A percentile compares a stretch with the other conserved stretches of the same genome.
Evolutionary conservation across 2,329 filamentous ascomycete species (phyloP).

Genomic region (Ophiostoma sp.): DNA sequence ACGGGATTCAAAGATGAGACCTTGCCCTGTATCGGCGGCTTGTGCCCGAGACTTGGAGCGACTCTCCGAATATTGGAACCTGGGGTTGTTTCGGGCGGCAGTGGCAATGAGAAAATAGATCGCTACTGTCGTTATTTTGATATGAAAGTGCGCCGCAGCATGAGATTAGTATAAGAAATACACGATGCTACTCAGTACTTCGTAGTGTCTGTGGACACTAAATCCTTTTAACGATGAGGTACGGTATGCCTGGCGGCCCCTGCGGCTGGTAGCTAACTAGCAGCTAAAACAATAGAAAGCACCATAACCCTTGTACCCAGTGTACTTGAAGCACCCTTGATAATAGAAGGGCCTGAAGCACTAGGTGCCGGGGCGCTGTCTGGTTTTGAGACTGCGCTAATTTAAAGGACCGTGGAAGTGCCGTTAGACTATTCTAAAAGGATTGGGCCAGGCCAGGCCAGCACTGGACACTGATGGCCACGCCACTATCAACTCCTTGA

Average conservation of each 20-base stretch:
- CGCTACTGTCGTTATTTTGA: not conserved
- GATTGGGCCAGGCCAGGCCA: not conserved
- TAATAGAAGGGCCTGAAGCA: no score
- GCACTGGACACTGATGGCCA: not conserved
- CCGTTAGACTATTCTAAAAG: not conserved
- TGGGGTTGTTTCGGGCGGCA: not conserved
- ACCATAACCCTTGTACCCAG: no score
- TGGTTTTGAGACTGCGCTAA: not conserved
- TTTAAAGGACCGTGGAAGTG: not conserved
- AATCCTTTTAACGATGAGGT: no score
- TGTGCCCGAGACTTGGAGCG: not conserved
- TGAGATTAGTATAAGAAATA: no score
- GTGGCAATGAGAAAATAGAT: not conserved
- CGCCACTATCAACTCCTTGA: not conserved
- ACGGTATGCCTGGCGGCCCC: no score
- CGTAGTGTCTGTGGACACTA: no score
- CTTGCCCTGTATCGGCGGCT: not conserved
- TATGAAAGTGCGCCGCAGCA: not conserved
- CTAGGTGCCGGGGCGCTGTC: no score
- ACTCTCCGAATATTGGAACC: not conserved
- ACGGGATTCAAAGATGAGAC: not conserved
- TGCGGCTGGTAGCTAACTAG: no score
- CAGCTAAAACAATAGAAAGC: no score
- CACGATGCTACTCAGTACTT: no score
- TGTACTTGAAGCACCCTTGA: no score